phyloP scores from a whole-genome alignment of 2,329 filamentous ascomycete species.

The Diaporthe sp. region DNA sequence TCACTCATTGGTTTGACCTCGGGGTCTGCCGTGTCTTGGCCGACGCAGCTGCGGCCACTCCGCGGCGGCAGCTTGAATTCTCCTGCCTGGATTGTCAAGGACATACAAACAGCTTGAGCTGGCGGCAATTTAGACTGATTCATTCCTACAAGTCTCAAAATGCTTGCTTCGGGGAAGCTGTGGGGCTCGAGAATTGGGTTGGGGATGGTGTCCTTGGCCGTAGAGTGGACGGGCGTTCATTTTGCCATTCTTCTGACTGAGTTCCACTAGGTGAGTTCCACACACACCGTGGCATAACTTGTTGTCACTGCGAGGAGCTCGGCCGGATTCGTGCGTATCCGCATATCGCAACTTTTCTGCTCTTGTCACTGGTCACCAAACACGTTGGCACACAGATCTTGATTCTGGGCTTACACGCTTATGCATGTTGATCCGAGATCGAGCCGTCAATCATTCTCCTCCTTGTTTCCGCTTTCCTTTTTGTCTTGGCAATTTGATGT shows the following conservation, averaged over 20 bases:
- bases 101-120: neutral
- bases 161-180: neutral
- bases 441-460: neutral
- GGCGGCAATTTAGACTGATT: neutral
- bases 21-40: neutral
- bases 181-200: neutral
- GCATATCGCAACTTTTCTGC: neutral
- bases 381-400: neutral
- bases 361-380: neutral
- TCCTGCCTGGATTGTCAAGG: neutral
- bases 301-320: neutral
- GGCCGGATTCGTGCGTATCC: neutral
- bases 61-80: neutral
- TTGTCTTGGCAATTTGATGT: neutral
- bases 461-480: neutral
- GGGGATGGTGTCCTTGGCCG: neutral
- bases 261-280: neutral
- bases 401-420: neutral
- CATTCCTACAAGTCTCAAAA: neutral
- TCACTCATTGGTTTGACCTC: neutral
- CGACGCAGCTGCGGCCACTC: slow-evolving; percentile 9
- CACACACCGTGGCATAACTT: neutral
- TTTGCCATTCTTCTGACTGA: neutral
- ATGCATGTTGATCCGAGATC: neutral
- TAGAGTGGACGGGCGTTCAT: neutral